Evolutionary conservation across 2,329 filamentous ascomycete genomes (phyloP), one percentile per base, ranked within the genome.

Genomic region (Dothiorella sarmentorum): DNA sequence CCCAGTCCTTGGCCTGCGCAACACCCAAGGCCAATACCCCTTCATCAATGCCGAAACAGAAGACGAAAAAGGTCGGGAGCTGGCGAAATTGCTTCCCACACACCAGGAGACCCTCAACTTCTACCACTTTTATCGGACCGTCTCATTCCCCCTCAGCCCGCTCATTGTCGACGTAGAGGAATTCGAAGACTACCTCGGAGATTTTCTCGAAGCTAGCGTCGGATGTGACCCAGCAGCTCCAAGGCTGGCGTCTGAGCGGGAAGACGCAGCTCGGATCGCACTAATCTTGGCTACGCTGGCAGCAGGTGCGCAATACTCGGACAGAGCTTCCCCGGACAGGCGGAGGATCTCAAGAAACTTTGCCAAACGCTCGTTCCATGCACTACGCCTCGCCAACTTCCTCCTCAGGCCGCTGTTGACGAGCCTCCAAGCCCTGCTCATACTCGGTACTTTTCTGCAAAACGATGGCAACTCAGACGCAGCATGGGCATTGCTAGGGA

Each of bases 391-490:
- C 3, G 56, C 56, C 1, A 58, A 51, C 20, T 58, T 58, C 24
- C 43, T 58, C 2, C 44, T 58, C 0, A 33, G 44, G 11, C 35
- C 56, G 2, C 15, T 45, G 1, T 11, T 29, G 2, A 22, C 43
- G 7, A 58, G 43, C 4, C 44, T 58, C 6, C 56, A 58, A 26
- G 44, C 43, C 1, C 13, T 58, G n/a, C 37, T 58, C 17, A 45
- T 49, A 3, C 37, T 58, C 5, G 35, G 42, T 9, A 51, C 31
- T 1, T 58, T 58, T 17, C 24, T 58, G 7, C 56, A 58, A 17
- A 58, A 58, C 18, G 56, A 58, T 26, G 56, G 56, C 18, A 58
- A 58, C 15, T 49, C 56, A 1, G 56, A 58, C 24, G 56, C 56
- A 1, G 56, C 56, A 0, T 58, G 56, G 56, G 44, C 43, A 1